A percentile compares a stretch with the other conserved stretches of the same genome.
Conservation (phyloP, 768 basidiomycete genomes). For the Russula emetica region DNA sequence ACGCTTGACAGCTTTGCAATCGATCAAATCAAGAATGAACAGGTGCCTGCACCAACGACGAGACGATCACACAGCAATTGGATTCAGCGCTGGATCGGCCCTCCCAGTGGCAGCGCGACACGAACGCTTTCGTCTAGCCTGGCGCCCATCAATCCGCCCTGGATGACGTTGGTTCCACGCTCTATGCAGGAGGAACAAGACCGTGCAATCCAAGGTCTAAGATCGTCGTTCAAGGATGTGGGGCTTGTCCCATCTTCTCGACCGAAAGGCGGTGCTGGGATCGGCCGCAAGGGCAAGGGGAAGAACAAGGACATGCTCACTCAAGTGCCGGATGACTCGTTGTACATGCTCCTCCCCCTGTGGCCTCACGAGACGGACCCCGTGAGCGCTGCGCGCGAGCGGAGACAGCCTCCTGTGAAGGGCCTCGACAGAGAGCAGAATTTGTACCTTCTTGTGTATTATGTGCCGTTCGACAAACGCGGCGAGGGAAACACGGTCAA, state of each 20-base stretch:
- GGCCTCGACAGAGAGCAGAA: conserved; percentile 49
- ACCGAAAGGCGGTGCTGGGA: conserved; percentile 27
- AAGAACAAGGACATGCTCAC: conserved; percentile 45
- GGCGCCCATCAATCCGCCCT: conserved; percentile 43
- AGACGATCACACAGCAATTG: conserved; percentile 14
- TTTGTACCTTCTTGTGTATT: conserved; percentile 76
- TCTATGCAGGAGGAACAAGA: conserved; percentile 64
- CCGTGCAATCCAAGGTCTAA: conserved; percentile 63
- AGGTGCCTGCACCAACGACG: conserved; percentile 5
- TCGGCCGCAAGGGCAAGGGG: conserved; percentile 26
- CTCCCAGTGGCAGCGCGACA: conserved; percentile 23
- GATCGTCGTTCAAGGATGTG: conserved; percentile 75
- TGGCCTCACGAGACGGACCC: conserved; percentile 75
- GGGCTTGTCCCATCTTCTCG: conserved; percentile 61
- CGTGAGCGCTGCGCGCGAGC: conserved; percentile 25
- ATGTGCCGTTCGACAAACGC: conserved; percentile 51
- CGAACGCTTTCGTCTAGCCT: conserved; percentile 31
- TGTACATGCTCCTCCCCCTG: conserved; percentile 83
- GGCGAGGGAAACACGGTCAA: conserved; percentile 36
- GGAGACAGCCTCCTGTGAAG: conserved; percentile 27
- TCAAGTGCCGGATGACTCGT: conserved; percentile 58
- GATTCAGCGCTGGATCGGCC: conserved; percentile 21
- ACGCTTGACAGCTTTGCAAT: conserved; percentile 32
- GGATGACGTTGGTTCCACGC: conserved; percentile 63
- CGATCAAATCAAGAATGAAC: conserved; percentile 30